phyloP scores from a whole-genome alignment of 169 alveolate genomes.

The Eimeria praecox region DNA sequence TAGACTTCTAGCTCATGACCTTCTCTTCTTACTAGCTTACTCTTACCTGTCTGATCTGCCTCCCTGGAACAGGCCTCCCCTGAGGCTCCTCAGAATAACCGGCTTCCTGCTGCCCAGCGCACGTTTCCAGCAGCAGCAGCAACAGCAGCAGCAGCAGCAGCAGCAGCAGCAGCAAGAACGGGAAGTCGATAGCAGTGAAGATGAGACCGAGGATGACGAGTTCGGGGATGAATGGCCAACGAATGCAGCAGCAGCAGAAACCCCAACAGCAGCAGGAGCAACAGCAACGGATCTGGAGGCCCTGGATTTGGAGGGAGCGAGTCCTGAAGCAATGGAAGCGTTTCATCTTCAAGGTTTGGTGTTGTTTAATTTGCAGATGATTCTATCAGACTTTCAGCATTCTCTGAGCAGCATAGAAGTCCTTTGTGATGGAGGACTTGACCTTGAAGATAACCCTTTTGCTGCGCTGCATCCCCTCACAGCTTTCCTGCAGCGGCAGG shows the following conservation, averaged over 20 bases:
- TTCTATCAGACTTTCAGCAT: slow-evolving; percentile 83
- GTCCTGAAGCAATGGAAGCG: slow-evolving; percentile 85
- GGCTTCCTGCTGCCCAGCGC: slow-evolving; percentile 84
- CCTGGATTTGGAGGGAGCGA: slow-evolving; percentile 49
- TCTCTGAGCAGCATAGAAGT: slow-evolving; percentile 84
- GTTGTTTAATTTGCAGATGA: slow-evolving; percentile 83
- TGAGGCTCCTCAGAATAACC: slow-evolving; percentile 83
- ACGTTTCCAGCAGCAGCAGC: slow-evolving; percentile 5
- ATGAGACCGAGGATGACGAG: neutral
- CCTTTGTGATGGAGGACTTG: slow-evolving; percentile 79
- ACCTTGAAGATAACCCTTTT: slow-evolving; percentile 83
- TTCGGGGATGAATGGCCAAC: neutral
- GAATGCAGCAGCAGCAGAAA: neutral
- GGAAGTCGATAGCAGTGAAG: neutral
- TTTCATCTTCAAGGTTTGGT: slow-evolving; percentile 86
- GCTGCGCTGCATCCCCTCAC: slow-evolving; percentile 83
- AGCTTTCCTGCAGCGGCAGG: slow-evolving; percentile 83
- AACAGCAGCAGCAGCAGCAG: slow-evolving; percentile 60
- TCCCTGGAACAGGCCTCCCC: slow-evolving; percentile 87
- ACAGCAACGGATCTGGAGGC: slow-evolving; percentile 10
- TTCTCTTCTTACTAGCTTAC: slow-evolving; percentile 85
- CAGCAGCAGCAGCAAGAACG: slow-evolving; percentile 68
- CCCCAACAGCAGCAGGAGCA: slow-evolving; percentile 10
- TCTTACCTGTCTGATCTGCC: slow-evolving; percentile 87
- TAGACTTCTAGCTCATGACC: slow-evolving; percentile 86